Percentiles rank a stretch among this genome's conserved stretches.
Evolutionary conservation across 2,329 filamentous ascomycete genomes (phyloP).

Genomic region (Stenocarpella maydis): DNA sequence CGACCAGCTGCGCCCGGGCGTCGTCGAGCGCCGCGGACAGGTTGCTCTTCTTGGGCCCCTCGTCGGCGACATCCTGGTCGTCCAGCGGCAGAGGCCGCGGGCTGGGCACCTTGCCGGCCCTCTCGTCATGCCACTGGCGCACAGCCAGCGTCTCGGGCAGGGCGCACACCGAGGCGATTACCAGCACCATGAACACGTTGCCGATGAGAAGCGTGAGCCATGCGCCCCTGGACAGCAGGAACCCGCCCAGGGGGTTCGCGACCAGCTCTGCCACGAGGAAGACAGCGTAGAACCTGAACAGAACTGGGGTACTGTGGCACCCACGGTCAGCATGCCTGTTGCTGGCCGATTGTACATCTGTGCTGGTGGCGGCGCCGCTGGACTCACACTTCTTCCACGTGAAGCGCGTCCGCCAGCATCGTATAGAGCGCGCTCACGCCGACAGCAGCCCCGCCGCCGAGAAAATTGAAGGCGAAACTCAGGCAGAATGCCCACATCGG

Average conservation of each 20-base stretch:
- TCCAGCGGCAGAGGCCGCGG: background rate
- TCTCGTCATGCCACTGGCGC: conserved; percentile 42
- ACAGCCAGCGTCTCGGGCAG: conserved; percentile 55
- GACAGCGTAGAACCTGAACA: conserved; percentile 50
- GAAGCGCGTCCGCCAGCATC: conserved; percentile 53
- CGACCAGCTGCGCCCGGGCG: conserved; percentile 22
- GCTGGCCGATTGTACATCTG: background rate
- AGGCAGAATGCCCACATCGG: conserved; percentile 46
- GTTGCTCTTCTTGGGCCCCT: conserved; percentile 21
- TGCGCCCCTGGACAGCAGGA: conserved; percentile 48
- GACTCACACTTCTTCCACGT: conserved; percentile 41
- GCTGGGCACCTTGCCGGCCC: conserved; percentile 12
- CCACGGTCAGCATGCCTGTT: conserved; percentile 10
- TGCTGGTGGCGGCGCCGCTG: too few species aligned
- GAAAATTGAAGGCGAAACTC: conserved; percentile 50
- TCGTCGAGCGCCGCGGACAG: conserved; percentile 37
- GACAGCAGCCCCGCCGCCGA: conserved; percentile 53
- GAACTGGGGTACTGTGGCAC: conserved; percentile 47
- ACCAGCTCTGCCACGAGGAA: conserved; percentile 50
- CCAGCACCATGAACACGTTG: conserved; percentile 43
- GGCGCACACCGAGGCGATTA: conserved; percentile 43
- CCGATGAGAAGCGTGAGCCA: conserved; percentile 52
- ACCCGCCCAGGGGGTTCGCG: conserved; percentile 51
- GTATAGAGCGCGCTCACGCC: conserved; percentile 55
- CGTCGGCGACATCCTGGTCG: background rate